A percentile compares a stretch with the other conserved stretches of the same genome.
Conservation (phyloP, 306 rosid species). For the Amphicarpaea edgeworthii region DNA sequence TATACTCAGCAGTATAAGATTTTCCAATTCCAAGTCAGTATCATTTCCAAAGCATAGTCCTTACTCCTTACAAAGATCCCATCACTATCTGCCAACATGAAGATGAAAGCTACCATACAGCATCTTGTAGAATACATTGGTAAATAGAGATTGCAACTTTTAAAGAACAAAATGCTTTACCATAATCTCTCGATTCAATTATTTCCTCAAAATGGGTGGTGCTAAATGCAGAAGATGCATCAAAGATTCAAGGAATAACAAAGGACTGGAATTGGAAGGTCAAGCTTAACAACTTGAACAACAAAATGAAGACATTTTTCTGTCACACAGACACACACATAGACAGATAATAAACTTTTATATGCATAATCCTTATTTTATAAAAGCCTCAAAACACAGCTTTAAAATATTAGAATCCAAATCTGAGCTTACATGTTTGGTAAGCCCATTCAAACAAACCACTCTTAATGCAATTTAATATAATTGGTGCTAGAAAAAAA, state of each 20-base stretch:
- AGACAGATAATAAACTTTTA: neutral
- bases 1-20: neutral
- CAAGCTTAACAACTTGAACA: neutral
- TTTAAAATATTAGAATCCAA: conserved; percentile 9
- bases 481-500: neutral
- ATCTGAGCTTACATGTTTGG: neutral
- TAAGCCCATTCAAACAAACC: neutral
- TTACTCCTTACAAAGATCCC: neutral
- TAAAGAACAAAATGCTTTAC: neutral
- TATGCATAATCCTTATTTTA: neutral
- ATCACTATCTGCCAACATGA: neutral
- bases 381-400: neutral
- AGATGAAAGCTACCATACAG: neutral
- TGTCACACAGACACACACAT: neutral
- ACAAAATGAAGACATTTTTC: neutral
- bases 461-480: neutral
- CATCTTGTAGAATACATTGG: conserved; percentile 7
- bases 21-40: neutral
- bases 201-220: neutral
- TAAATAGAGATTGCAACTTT: neutral
- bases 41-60: neutral
- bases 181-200: neutral
- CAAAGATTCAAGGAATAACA: neutral
- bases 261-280: neutral
- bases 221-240: neutral